Evolutionary conservation across 2,329 filamentous ascomycete genomes (phyloP).

Genomic region (Rasamsonia emersonii): DNA sequence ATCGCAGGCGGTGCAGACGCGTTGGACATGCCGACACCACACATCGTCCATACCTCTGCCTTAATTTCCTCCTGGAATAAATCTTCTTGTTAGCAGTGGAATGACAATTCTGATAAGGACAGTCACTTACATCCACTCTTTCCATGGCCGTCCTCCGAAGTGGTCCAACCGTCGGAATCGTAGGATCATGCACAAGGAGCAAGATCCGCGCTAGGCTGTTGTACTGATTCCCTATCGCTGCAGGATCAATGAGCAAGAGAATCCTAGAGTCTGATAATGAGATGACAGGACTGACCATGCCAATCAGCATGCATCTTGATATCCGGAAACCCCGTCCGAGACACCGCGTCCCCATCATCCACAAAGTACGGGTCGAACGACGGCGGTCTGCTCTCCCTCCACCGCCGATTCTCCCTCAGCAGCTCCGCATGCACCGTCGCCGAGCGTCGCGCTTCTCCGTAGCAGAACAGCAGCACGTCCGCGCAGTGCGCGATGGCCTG

Average conservation of each 20-base stretch:
- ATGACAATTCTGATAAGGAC: too few relatives aligned
- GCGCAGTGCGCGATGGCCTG: slow-evolving; percentile 27
- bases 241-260: slow-evolving; percentile 1
- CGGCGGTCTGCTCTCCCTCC: slow-evolving; percentile 12
- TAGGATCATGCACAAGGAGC: slow-evolving; percentile 11
- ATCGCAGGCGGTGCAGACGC: too few relatives aligned
- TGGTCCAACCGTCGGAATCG: too few relatives aligned
- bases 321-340: slow-evolving; percentile 13
- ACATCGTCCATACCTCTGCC: too few relatives aligned
- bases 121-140: too few relatives aligned
- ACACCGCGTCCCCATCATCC: slow-evolving; percentile 10
- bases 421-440: slow-evolving; percentile 7
- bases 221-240: slow-evolving; percentile 10
- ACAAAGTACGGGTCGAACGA: slow-evolving; percentile 18
- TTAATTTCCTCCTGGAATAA: too few relatives aligned
- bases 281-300: slow-evolving; percentile 14
- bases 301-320: slow-evolving; percentile 16
- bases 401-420: slow-evolving; percentile 12
- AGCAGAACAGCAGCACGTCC: slow-evolving; percentile 18
- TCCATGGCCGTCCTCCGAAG: too few relatives aligned
- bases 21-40: too few relatives aligned
- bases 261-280: background rate
- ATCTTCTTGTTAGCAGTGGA: too few relatives aligned
- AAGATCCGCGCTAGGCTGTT: slow-evolving; percentile 7
- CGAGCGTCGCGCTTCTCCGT: slow-evolving; percentile 8